Base-by-base conservation (phyloP, 768 basidiomycete species). In the Serendipita sp. region DNA sequence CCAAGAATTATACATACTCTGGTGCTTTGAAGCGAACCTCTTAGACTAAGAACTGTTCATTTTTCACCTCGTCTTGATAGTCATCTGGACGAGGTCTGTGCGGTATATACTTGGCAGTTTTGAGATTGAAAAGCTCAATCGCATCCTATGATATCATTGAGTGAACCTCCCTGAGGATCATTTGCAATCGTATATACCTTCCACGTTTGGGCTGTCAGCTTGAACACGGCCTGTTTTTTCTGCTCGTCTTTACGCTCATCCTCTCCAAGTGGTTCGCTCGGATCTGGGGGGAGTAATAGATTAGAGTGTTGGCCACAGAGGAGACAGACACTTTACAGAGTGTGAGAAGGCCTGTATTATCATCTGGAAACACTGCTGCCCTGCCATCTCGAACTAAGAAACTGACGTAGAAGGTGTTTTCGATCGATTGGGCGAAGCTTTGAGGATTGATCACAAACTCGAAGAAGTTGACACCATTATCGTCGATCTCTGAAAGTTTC, bases 341-440 rank as follows among this genome's bases (percentile, higher is more conserved):
- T 20, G 84, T 70, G 4, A 90, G 86, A 67, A 58, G 26, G 13
- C 53, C 53, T 13, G 24, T 34, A 5, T 81, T 76, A 33, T 79
- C 75, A 3, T 80, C 78, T 66, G 91, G 86, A 30, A 90, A 76
- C 11, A 58, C 53, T 22, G 85, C 85, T 64, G 84, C 89, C 68
- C 82, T 81, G 2, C 87, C 91, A 66, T 94, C 89, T 31, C 88
- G 81, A 50, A 96, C 88, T 65, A 96, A 78, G 74, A 99, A 98
- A 0, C 90, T 91, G 1, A 95, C 78, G 69, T 96, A 93, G 71
- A 99, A 98, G 24, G 95, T 76, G 71, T 99, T 99, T 74, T 99
- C 96, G 14, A 98, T 91, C 0, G 89, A 90, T 70, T 99, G 95
- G 0, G 85, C 87, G 69, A 90, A 99, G 68, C 88, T 84, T 30